Evolutionary conservation across 371 early-diverging fungal genomes (phyloP).

Genomic region (Mucor saturninus): DNA sequence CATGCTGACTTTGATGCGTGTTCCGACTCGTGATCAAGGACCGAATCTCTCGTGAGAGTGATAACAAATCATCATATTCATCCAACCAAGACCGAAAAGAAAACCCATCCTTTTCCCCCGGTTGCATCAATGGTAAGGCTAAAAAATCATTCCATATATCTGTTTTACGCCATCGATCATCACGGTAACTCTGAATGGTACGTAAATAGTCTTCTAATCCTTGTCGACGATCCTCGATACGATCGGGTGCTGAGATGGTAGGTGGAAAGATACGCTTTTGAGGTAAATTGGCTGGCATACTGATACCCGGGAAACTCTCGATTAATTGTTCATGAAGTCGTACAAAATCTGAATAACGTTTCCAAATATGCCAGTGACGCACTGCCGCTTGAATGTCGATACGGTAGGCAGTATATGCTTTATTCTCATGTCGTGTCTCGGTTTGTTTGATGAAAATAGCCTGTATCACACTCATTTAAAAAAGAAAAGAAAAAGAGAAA

Average conservation of each 20-base stretch:
- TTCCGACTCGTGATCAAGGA: constrained; percentile 70
- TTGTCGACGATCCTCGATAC: constrained; percentile 77
- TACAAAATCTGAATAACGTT: constrained; percentile 84
- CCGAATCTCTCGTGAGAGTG: constrained; percentile 69
- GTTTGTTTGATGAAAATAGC: constrained; percentile 68
- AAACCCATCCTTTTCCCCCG: constrained; percentile 41
- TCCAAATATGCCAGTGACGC: constrained; percentile 84
- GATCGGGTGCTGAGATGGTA: constrained; percentile 59
- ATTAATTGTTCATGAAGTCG: constrained; percentile 58
- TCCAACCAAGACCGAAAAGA: constrained; percentile 83
- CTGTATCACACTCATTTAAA: constrained; percentile 53
- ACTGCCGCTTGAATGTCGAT: constrained; percentile 79
- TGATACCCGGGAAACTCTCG: constrained; percentile 59
- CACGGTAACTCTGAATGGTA: constrained; percentile 69
- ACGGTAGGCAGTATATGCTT: constrained; percentile 70
- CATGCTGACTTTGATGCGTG: constrained; percentile 69
- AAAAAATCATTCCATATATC: constrained; percentile 78
- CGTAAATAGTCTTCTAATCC: constrained; percentile 81
- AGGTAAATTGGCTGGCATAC: constrained; percentile 65
- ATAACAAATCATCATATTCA: constrained; percentile 68
- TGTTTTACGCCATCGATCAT: constrained; percentile 80
- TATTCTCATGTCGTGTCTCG: constrained; percentile 59
- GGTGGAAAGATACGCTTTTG: constrained; percentile 69
- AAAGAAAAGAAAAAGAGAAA: constrained; percentile 8
- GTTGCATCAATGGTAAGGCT: constrained; percentile 49